Percentiles rank a stretch among this genome's conserved stretches.
Evolutionary conservation across 2,329 filamentous ascomycete genomes (phyloP).

Genomic region (Colletotrichum lupini): DNA sequence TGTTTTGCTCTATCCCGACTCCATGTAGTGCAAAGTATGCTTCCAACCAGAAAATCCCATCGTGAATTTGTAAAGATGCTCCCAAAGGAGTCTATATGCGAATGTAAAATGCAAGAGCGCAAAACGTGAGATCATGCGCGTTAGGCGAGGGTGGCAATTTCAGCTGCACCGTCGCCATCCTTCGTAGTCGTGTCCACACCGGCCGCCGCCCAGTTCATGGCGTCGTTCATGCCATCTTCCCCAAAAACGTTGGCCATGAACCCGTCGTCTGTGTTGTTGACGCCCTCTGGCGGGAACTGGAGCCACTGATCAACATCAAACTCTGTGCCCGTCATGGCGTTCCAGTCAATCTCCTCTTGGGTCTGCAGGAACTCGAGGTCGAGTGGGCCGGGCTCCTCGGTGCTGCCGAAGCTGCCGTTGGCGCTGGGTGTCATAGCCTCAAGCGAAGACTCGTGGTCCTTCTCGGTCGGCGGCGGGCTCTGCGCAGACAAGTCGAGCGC

Average conservation of each 20-base stretch:
- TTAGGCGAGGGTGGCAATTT: conserved; percentile 19
- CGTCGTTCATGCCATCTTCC: conserved; percentile 36
- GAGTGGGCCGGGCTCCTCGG: conserved; percentile 53
- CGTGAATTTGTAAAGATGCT: conserved; percentile 1
- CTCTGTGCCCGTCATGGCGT: conserved; percentile 61
- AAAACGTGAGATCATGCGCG: neutral
- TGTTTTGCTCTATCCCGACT: conserved; percentile 28
- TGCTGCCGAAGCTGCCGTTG: conserved; percentile 55
- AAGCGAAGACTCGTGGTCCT: conserved; percentile 50
- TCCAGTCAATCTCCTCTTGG: conserved; percentile 65
- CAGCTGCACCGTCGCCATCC: conserved; percentile 20
- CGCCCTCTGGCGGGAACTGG: conserved; percentile 64
- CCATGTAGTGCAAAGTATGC: conserved; percentile 26
- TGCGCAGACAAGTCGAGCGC: conserved; percentile 48
- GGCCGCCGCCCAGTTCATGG: conserved; percentile 37
- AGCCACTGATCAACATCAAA: conserved; percentile 71
- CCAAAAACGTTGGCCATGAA: conserved; percentile 48
- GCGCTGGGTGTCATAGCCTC: conserved; percentile 56
- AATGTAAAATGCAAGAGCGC: neutral
- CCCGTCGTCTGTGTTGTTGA: conserved; percentile 51
- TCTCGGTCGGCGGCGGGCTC: conserved; percentile 58
- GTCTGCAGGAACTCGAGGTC: conserved; percentile 60
- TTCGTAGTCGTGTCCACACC: conserved; percentile 9
- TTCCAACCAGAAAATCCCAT: conserved; percentile 3
- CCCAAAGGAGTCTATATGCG: conserved; percentile 20